Evolutionary conservation across 805 yeast genomes (phyloP).

Genomic region (Teunomyces cretensis): DNA sequence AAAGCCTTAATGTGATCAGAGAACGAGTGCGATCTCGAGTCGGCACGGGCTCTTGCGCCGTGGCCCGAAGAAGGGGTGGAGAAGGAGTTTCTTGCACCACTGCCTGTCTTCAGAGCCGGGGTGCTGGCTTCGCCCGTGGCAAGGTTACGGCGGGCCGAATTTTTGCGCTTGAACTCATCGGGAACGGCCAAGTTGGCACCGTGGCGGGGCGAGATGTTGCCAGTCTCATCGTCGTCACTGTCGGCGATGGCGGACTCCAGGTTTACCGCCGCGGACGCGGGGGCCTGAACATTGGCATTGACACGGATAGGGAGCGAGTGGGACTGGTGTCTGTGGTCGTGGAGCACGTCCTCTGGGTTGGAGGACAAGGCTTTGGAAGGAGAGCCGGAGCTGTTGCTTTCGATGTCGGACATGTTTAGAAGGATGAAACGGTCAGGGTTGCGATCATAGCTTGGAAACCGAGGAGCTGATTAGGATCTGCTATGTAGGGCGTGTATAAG

Average conservation of each 20-base stretch:
- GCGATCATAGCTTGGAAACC: slow-evolving; percentile 8
- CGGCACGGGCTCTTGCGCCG: slow-evolving; percentile 11
- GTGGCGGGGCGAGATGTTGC: slow-evolving; percentile 6
- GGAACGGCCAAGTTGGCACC: slow-evolving; percentile 12
- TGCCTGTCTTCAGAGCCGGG: background rate
- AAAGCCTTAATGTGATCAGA: slow-evolving; percentile 30
- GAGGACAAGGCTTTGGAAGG: slow-evolving; percentile 21
- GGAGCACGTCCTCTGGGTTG: slow-evolving; percentile 33
- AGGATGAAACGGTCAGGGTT: background rate
- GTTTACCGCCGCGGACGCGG: slow-evolving; percentile 7
- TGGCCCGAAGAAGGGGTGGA: slow-evolving; percentile 7
- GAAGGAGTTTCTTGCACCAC: background rate
- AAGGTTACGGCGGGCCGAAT: background rate
- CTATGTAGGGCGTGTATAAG: background rate
- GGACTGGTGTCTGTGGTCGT: slow-evolving; percentile 42
- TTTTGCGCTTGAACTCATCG: background rate
- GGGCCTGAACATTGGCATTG: slow-evolving; percentile 11
- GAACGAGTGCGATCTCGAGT: slow-evolving; percentile 20
- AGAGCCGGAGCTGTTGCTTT: slow-evolving; percentile 32
- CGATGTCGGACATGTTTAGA: slow-evolving; percentile 39
- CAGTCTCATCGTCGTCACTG: slow-evolving; percentile 16
- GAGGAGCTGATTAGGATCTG: background rate
- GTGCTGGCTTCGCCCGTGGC: background rate
- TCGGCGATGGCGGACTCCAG: slow-evolving; percentile 6
- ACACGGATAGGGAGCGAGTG: slow-evolving; percentile 28